phyloP scores from a whole-genome alignment of 2,329 filamentous ascomycete species.

The Mariannaea elegans region DNA sequence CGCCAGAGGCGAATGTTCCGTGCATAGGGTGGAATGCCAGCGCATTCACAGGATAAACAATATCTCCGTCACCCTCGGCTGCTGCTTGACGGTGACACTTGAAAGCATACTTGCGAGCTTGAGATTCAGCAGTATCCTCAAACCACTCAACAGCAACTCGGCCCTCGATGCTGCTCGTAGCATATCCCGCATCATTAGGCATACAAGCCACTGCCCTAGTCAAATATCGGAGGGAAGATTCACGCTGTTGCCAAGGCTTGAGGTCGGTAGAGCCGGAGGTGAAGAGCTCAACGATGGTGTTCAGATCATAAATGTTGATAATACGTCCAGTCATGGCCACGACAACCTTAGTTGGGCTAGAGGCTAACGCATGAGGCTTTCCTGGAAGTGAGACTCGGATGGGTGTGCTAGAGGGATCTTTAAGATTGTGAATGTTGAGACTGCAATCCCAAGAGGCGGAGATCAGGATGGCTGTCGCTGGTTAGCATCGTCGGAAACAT shows the following conservation, averaged over 20 bases:
- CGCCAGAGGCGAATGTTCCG: slow-evolving; percentile 88
- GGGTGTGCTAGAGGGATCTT: slow-evolving; percentile 60
- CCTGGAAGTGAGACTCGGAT: slow-evolving; percentile 77
- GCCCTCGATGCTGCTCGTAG: slow-evolving; percentile 91
- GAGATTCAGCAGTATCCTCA: slow-evolving; percentile 85
- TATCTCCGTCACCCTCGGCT: slow-evolving; percentile 71
- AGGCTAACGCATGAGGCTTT: slow-evolving; percentile 89
- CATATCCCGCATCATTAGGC: slow-evolving; percentile 95
- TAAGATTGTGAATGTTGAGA: slow-evolving; percentile 81
- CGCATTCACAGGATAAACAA: slow-evolving; percentile 92
- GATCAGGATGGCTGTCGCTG: slow-evolving; percentile 71
- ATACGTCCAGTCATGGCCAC: slow-evolving; percentile 94
- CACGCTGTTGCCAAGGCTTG: slow-evolving; percentile 90
- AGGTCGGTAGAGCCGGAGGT: slow-evolving; percentile 56
- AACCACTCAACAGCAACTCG: slow-evolving; percentile 98
- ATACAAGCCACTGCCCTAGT: slow-evolving; percentile 93
- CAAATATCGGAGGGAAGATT: slow-evolving; percentile 95
- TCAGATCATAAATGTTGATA: slow-evolving; percentile 94
- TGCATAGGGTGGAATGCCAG: slow-evolving; percentile 85
- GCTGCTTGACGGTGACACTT: slow-evolving; percentile 91
- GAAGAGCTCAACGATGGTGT: slow-evolving; percentile 67
- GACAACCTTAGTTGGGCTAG: slow-evolving; percentile 82
- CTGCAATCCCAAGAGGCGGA: slow-evolving; percentile 95
- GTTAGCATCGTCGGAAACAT: slow-evolving; percentile 25
- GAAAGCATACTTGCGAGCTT: slow-evolving; percentile 96